Conservation (phyloP, 2,329 filamentous ascomycete genomes). For the Fusarium camptoceras region DNA sequence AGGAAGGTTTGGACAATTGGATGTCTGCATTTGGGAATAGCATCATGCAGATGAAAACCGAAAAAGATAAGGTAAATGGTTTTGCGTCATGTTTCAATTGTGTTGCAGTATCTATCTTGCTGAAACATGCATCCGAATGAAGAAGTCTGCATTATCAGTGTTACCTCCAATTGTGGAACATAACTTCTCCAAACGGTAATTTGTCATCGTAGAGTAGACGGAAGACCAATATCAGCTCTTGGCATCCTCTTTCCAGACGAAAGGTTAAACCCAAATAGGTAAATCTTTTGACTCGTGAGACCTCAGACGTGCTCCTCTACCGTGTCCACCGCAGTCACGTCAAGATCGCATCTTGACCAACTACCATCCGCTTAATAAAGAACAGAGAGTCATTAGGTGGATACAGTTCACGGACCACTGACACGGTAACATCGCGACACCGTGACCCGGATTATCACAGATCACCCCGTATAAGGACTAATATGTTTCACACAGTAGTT, state of each 20-base stretch:
- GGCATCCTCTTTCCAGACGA: not conserved
- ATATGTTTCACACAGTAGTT: not conserved
- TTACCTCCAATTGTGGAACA: not conserved
- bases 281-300: not conserved
- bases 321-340: not conserved
- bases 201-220: no score
- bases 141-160: not conserved
- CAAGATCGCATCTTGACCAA: not conserved
- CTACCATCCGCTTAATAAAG: not conserved
- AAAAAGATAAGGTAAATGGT: not conserved
- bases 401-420: not conserved
- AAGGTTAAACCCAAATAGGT: not conserved
- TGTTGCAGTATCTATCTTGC: not conserved
- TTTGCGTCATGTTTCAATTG: not conserved
- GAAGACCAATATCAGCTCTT: not conserved
- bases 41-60: not conserved
- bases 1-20: accelerated
- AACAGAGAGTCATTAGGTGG: not conserved
- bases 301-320: not conserved
- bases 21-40: not conserved
- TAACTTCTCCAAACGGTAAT: not conserved
- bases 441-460: not conserved
- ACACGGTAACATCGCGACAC: not conserved
- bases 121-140: not conserved
- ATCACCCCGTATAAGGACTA: not conserved